Evolutionary conservation across 495 filamentous ascomycete genomes (phyloP), one percentile per base, ranked within the genome.

Genomic region (Lentithecium fluviatile): DNA sequence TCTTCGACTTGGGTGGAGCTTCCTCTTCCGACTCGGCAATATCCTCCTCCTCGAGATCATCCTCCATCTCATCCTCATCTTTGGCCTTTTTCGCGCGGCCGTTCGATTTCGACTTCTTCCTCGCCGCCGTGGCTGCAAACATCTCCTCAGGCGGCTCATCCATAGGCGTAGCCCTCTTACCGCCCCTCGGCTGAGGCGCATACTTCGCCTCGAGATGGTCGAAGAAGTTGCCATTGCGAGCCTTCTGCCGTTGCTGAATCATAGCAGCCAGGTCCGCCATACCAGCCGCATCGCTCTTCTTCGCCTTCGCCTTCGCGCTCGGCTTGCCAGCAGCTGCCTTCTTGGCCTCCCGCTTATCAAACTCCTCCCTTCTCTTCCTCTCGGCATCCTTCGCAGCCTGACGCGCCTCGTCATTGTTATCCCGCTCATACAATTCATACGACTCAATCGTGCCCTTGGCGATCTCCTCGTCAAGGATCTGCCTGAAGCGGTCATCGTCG

Each of bases 401-500:
- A 43, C 62, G 42, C 19, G 63, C 61, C 24, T 34, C 64, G 45
- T 63, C 48, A 55, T 63, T 66, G 25, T 80, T 79, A 75, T 96
- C 91, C 12, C 87, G 76, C 4, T 79, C 81, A 71, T 93, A 97
- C 19, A 80, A 78, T 21, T 80, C 75, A 71, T 84, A 91, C 1
- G 72, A 73, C 61, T 87, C 70, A 3, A 91, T 86, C 37, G 87
- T 80, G 0, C 80, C 83, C 4, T 73, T 78, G 42, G 77, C 77
- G 68, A 98, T 92, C n/a, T 88, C 95, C 45, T 82, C 75, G 67
- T 95, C 85, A 53, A 98, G 89, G 26, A 92, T 88, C 5, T 60
- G 74, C 7, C 88, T 81, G 72, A 95, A 96, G 23, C 94, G 81
- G 49, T 87, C 85, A 55, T 97, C 94, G 58, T 97, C 94, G 56